Base-by-base conservation (phyloP, 352 stramenopile genomes). In the Phytophthora podocarpi region DNA sequence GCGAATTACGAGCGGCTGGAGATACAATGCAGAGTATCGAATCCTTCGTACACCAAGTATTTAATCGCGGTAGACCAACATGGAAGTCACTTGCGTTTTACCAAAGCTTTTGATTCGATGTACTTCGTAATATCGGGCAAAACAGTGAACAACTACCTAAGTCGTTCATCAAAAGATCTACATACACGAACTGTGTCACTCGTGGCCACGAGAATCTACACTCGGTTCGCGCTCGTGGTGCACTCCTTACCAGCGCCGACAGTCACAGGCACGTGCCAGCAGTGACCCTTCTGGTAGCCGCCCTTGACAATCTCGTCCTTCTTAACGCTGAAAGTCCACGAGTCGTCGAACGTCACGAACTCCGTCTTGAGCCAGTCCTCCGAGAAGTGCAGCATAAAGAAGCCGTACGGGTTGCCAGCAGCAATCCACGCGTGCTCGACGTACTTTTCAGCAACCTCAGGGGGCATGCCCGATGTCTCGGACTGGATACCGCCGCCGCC, bases 401-500 rank as follows among this genome's bases (percentile, higher is more conserved):
- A 96, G 12, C 85, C 85, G 58, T 96, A 95, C 13, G 85, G 81
- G 64, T 91, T 94, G 35, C 81, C 83, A 15, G 76, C 41, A 1
- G 83, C 87, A 50, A 93, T 87, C 87, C 87, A 96, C 11, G 78
- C 69, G 59, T 93, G 79, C 67, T 91, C 81, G 9, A 93, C 81
- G 55, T 88, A 93, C 62, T 89, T 91, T 57, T 89, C 73, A 0
- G 85, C 85, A 36, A 87, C 76, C 46, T 85, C 64, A 43, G 82
- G 85, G 23, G 85, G 85, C 50, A 86, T 65, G 12, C 85, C 85
- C 11, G 85, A 93, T n/a, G 84, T 91, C 64, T 96, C 81, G 12
- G 75, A 91, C 68, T 93, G 80, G 57, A 96, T 96, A 27, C 87
- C 87, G 58, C 87, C 87, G 16, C 87, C 87, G n/a, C 76, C 87